phyloP scores from a whole-genome alignment of 768 basidiomycete species.

The Chalciporus pseudorubinellus region DNA sequence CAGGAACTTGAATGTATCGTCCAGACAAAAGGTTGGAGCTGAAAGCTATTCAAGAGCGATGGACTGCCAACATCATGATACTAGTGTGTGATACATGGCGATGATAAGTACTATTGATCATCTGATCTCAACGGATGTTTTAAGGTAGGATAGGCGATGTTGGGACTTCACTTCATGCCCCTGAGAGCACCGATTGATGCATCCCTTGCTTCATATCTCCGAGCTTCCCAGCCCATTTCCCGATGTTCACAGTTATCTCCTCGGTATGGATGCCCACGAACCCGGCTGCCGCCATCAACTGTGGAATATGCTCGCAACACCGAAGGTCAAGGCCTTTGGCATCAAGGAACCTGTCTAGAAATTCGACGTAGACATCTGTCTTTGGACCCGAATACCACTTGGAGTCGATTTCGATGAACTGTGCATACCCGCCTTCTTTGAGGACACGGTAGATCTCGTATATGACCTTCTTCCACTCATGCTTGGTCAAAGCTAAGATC shows the following conservation, averaged over 20 bases:
- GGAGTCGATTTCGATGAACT: conserved; percentile 27
- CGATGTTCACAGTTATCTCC: conserved; percentile 11
- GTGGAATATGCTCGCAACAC: conserved; percentile 11
- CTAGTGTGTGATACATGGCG: too few relatives aligned
- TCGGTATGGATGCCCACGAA: conserved; percentile 10
- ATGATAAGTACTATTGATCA: too few relatives aligned
- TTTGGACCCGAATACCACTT: conserved; percentile 14
- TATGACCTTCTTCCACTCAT: conserved; percentile 24
- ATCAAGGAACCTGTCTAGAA: conserved; percentile 10
- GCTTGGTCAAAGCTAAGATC: conserved; percentile 22
- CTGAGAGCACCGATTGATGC: conserved; percentile 18
- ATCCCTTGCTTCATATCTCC: conserved; percentile 20
- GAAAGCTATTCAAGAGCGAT: too few relatives aligned
- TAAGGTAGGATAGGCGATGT: too few relatives aligned
- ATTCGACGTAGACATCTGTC: conserved; percentile 4
- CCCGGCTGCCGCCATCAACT: neutral
- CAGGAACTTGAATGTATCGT: too few relatives aligned
- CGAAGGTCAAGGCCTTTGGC: conserved; percentile 9
- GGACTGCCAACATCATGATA: too few relatives aligned
- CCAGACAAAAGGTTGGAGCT: too few relatives aligned
- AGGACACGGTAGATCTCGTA: conserved; percentile 31
- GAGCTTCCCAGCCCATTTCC: conserved; percentile 17
- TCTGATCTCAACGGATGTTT: too few relatives aligned
- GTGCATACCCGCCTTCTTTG: conserved; percentile 29
- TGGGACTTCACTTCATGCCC: conserved; percentile 26